Conservation (phyloP, 305 asterid genomes). For the Solanum chacoense region DNA sequence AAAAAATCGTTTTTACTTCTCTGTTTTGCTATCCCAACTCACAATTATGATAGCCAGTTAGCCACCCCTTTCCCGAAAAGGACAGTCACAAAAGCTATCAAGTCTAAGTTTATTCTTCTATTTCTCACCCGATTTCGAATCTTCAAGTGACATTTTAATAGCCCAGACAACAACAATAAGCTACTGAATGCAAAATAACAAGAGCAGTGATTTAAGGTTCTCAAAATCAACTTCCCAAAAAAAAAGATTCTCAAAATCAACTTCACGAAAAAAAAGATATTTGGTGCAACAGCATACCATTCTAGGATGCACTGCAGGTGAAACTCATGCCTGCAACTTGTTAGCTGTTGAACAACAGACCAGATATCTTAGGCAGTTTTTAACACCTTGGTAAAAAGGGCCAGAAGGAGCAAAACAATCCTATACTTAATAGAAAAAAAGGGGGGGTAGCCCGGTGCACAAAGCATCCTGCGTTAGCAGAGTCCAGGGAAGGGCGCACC, state of each 20-base stretch:
- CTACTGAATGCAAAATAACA: not conserved
- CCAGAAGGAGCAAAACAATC: not conserved
- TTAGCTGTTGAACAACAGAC: slow-evolving; percentile 30
- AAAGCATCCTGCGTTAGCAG: not conserved
- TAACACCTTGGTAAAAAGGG: not conserved
- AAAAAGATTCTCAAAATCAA: not conserved
- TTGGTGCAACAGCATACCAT: slow-evolving; percentile 34
- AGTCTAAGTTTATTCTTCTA: not conserved
- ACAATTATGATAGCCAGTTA: not conserved
- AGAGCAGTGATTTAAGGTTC: not conserved
- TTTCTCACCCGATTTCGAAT: not conserved
- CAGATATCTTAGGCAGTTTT: not conserved
- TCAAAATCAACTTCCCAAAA: not conserved
- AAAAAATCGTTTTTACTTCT: not conserved
- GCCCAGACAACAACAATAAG: not conserved
- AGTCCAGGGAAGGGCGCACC: not conserved
- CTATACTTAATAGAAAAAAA: not conserved
- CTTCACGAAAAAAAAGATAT: not conserved
- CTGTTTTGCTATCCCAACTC: not conserved
- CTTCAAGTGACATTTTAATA: not conserved
- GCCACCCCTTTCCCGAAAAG: not conserved
- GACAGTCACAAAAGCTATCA: not conserved
- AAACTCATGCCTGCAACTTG: slow-evolving; percentile 74
- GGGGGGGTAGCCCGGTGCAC: not conserved
- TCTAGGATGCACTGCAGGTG: slow-evolving; percentile 91